phyloP scores from a whole-genome alignment of 345 rosid genomes.

The Psidium friedrichsthalianum region DNA sequence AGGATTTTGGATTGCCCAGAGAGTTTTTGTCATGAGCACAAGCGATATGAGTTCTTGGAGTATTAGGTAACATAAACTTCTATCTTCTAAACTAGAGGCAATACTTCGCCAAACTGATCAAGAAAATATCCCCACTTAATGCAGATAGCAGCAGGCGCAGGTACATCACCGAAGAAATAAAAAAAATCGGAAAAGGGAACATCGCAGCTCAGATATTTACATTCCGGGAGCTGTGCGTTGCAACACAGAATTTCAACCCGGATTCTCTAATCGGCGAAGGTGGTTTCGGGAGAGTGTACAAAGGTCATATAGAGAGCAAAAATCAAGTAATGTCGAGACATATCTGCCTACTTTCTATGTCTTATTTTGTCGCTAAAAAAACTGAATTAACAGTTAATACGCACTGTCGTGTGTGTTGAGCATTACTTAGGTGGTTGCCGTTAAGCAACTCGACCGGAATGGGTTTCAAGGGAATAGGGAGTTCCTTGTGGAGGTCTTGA shows the following conservation, averaged over 20 bases:
- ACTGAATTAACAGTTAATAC: neutral
- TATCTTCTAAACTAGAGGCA: neutral
- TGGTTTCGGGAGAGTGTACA: slow-evolving; percentile 92
- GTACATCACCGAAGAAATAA: slow-evolving; percentile 53
- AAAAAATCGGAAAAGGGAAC: slow-evolving; percentile 56
- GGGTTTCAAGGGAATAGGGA: slow-evolving; percentile 21
- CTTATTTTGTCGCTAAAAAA: neutral
- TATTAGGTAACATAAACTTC: neutral
- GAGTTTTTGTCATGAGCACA: neutral
- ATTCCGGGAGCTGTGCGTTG: slow-evolving; percentile 46
- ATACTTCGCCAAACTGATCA: neutral
- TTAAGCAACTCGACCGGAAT: slow-evolving; percentile 17
- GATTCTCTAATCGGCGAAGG: slow-evolving; percentile 81
- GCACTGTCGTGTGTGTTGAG: neutral
- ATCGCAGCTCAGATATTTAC: slow-evolving; percentile 49
- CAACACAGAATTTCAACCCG: slow-evolving; percentile 61
- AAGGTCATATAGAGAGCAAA: slow-evolving; percentile 35
- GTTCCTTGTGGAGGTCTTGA: slow-evolving; percentile 17
- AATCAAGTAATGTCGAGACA: slow-evolving; percentile 24
- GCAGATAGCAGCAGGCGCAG: slow-evolving; percentile 70
- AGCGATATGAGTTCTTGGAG: neutral
- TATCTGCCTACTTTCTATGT: neutral
- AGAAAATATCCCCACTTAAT: neutral
- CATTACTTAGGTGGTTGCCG: slow-evolving; percentile 14
- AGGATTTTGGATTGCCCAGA: neutral